A percentile compares a stretch with the other conserved stretches of the same genome.
phyloP scores from a whole-genome alignment of 352 stramenopile genomes.

The Phytophthora capsici region DNA sequence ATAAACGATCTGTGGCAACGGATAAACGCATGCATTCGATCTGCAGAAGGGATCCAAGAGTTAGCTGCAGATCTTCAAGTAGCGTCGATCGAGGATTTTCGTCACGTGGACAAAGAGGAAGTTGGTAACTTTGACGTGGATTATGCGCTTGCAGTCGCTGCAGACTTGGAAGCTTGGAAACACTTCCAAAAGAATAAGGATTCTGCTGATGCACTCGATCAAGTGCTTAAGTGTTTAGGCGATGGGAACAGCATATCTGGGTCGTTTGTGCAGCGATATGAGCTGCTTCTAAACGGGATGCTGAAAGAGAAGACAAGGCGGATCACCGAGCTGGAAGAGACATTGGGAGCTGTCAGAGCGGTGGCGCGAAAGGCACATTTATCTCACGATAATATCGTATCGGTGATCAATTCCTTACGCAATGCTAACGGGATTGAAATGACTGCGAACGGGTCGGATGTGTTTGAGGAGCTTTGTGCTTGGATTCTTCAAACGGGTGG shows the following conservation, averaged over 20 bases:
- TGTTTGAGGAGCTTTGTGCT: conserved; percentile 33
- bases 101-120: conserved; percentile 45
- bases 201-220: conserved; percentile 16
- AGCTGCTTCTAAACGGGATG: conserved; percentile 52
- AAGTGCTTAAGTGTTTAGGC: conserved; percentile 25
- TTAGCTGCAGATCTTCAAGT: conserved; percentile 54
- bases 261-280: conserved; percentile 40
- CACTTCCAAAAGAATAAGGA: conserved; percentile 33
- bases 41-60: conserved; percentile 40
- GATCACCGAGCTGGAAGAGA: conserved; percentile 57
- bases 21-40: conserved; percentile 43
- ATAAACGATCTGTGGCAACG: conserved; percentile 52
- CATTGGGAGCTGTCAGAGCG: conserved; percentile 48
- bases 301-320: conserved; percentile 71
- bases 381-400: conserved; percentile 49
- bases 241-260: conserved; percentile 31
- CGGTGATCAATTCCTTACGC: conserved; percentile 31
- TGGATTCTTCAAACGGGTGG: conserved; percentile 57
- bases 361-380: conserved; percentile 54
- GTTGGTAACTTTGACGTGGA: conserved; percentile 26
- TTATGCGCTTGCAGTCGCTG: conserved; percentile 5
- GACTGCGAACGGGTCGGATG: conserved; percentile 11
- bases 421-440: not conserved
- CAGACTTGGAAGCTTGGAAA: conserved; percentile 33
- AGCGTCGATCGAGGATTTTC: conserved; percentile 42